Conservation (phyloP, 768 basidiomycete genomes). For the Fibroporia radiculosa region DNA sequence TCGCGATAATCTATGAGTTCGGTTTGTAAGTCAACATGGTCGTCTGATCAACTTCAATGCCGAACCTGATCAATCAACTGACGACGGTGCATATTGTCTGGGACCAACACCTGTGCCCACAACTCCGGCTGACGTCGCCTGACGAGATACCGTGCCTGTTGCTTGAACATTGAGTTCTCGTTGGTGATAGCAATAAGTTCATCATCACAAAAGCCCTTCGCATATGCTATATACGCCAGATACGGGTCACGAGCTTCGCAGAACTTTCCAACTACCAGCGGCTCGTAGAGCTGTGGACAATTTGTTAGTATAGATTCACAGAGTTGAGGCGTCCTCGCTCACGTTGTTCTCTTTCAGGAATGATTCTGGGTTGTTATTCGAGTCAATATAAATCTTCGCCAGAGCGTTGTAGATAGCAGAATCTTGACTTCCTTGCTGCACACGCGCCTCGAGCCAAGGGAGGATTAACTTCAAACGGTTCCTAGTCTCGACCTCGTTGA, state of each 20-base stretch:
- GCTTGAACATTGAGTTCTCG: slow-evolving; percentile 99
- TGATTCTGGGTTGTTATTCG: slow-evolving; percentile 94
- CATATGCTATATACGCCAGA: slow-evolving; percentile 97
- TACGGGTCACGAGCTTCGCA: slow-evolving; percentile 98
- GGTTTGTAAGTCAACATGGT: slow-evolving; percentile 56
- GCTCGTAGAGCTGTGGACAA: slow-evolving; percentile 81
- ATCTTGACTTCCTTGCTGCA: slow-evolving; percentile 91
- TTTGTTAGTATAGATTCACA: slow-evolving; percentile 8
- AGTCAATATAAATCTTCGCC: slow-evolving; percentile 98
- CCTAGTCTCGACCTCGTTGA: slow-evolving; percentile 92
- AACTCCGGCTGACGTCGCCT: slow-evolving; percentile 92
- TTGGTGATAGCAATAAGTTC: slow-evolving; percentile 96
- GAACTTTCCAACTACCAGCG: slow-evolving; percentile 96
- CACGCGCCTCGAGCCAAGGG: slow-evolving; percentile 93
- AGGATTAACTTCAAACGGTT: slow-evolving; percentile 95
- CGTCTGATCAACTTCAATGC: not conserved
- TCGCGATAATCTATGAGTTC: slow-evolving; percentile 94
- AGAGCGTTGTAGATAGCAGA: slow-evolving; percentile 92
- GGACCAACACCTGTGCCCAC: slow-evolving; percentile 90
- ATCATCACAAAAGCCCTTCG: slow-evolving; percentile 97
- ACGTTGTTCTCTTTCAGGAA: slow-evolving; percentile 99
- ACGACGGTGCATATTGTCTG: slow-evolving; percentile 88
- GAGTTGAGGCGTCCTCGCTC: slow-evolving; percentile 22
- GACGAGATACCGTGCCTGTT: slow-evolving; percentile 96
- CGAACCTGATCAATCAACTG: slow-evolving; percentile 86